These are phyloP conservation scores for Penicillium canariense DNA, from an alignment of 495 filamentous ascomycete species.

Conservation along the genomic window DNA sequence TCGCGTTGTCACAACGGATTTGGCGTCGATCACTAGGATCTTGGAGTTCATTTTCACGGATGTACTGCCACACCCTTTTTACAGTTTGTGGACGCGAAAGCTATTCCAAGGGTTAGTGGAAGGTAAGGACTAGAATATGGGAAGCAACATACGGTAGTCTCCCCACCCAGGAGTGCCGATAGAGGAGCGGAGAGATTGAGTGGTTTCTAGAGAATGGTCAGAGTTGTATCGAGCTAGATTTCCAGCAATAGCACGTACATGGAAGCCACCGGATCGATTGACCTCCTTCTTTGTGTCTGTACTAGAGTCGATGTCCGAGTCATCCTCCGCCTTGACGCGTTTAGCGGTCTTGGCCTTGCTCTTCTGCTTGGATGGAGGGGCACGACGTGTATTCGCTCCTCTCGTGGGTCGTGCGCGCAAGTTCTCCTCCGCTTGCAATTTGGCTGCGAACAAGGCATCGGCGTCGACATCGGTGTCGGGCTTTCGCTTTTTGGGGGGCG, in stretches of 20 bases:
- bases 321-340: constrained; percentile 73
- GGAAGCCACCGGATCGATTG: constrained; percentile 65
- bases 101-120: constrained; percentile 37
- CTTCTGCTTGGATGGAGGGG: constrained; percentile 61
- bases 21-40: constrained; percentile 88
- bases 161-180: constrained; percentile 60
- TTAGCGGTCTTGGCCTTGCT: constrained; percentile 71
- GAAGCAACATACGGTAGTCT: constrained; percentile 57
- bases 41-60: constrained; percentile 82
- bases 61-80: constrained; percentile 92
- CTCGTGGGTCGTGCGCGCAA: constrained; percentile 68
- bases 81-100: constrained; percentile 92
- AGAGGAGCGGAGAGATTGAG: constrained; percentile 64
- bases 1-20: constrained; percentile 85
- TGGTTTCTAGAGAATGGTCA: constrained; percentile 50
- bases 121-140: neutral
- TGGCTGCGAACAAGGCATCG: constrained; percentile 80
- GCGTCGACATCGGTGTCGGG: constrained; percentile 61
- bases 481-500: constrained; percentile 55
- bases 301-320: constrained; percentile 67
- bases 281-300: constrained; percentile 62
- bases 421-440: constrained; percentile 91
- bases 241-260: constrained; percentile 45
- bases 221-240: neutral
- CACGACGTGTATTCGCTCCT: constrained; percentile 56